Evolutionary conservation across 2,329 filamentous ascomycete species (phyloP).

Genomic region (Leptographium lundbergii): DNA sequence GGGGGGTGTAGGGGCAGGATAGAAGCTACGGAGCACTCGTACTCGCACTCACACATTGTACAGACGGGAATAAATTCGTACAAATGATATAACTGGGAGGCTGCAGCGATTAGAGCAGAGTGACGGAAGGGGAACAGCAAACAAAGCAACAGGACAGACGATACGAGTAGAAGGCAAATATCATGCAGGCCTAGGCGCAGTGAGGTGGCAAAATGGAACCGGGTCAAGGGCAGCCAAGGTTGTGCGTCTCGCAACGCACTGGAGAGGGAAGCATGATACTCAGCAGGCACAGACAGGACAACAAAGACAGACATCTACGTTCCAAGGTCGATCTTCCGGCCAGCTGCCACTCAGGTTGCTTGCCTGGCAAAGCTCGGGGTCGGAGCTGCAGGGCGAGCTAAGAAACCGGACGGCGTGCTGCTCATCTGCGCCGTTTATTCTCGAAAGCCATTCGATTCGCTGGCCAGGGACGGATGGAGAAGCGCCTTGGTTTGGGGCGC

Average conservation of each 20-base stretch:
- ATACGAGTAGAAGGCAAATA: constrained; percentile 10
- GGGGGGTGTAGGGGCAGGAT: too few relatives aligned
- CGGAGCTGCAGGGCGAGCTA: not conserved
- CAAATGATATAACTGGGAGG: not conserved
- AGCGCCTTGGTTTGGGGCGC: not conserved
- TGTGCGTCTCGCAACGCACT: constrained; percentile 19
- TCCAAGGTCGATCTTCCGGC: not conserved
- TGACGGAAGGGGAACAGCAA: not conserved
- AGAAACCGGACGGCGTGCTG: not conserved
- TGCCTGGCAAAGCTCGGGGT: not conserved
- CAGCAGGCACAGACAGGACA: not conserved
- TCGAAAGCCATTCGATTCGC: constrained; percentile 1
- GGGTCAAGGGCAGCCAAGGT: constrained; percentile 12
- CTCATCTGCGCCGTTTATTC: not conserved
- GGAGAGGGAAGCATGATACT: constrained; percentile 2
- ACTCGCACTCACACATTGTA: not conserved
- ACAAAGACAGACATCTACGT: not conserved
- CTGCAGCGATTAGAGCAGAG: not conserved
- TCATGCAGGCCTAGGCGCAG: constrained; percentile 27
- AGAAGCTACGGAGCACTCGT: not conserved
- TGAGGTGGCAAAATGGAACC: constrained; percentile 33
- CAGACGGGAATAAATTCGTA: too few relatives aligned
- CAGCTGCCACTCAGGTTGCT: not conserved
- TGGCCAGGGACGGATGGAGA: not conserved
- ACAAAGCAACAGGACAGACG: constrained; percentile 2